Base-by-base conservation (phyloP, 176 grass and related monocot genomes). In the Rhynchospora pubera region DNA sequence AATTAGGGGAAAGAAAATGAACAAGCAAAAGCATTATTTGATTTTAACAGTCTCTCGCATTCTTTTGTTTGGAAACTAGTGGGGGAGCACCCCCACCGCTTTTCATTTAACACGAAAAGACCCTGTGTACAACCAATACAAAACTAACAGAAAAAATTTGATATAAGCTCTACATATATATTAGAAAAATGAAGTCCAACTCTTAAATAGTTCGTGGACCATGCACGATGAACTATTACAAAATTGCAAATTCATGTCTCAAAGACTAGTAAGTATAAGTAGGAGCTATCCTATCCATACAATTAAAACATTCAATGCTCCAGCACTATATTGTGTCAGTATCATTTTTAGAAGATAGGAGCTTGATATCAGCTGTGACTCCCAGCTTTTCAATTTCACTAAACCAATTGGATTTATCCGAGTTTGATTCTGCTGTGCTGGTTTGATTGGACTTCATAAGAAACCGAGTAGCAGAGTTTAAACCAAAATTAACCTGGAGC, bases 331-430 rank as follows among this genome's bases (percentile, higher is more conserved):
- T 18, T 28, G 60, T 46, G 22, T 42, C 19, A 52, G 11, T 63
- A 63, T 32, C 79, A 65, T 1, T 65, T 81, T 39, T 51, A 16
- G 79, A 81, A 65, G 60, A 24, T 65, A 39, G 42, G 51, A 65
- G 12, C 42, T 15, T 51, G 3, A 65, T n/a, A 12, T 81, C 57
- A 7, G 79, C 59, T 22, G 79, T 81, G 57, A 46, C 1, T 0
- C 6, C 43, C 0, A 16, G 18, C 12, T 65, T 23, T 65, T 81
- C 0, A 15, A 81, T 81, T 65, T 81, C 60, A 43, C 79, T 65
- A 23, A 81, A 81, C 78, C 57, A 81, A 30, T 59, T 15, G 30
- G 58, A 63, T 65, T 65, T 81, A 43, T 50, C 59, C 30, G 59
- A 34, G 50, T 65, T 65, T 11, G 21, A 51, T 24, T 12, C n/a